Evolutionary conservation across 495 filamentous ascomycete genomes (phyloP).

Genomic region (Lepraria neglecta): DNA sequence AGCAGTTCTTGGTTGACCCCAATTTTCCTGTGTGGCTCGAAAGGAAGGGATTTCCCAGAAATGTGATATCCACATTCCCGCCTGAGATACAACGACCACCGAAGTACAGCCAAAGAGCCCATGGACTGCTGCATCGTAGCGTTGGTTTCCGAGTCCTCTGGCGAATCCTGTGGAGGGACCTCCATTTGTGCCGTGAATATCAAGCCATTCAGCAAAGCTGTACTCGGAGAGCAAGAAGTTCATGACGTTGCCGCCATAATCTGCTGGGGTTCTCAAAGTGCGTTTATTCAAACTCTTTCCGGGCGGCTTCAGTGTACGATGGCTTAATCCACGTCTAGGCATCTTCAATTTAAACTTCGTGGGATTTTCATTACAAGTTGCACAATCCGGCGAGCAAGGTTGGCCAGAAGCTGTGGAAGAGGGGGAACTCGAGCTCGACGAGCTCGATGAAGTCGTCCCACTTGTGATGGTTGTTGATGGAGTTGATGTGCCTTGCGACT

Average conservation of each 20-base stretch:
- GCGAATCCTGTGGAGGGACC: neutral
- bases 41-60: neutral
- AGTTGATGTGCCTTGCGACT: neutral
- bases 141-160: neutral
- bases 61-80: neutral
- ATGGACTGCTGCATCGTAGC: neutral
- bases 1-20: neutral
- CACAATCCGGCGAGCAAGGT: neutral
- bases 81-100: neutral
- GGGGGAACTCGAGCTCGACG: neutral
- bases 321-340: neutral
- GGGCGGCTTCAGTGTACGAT: neutral
- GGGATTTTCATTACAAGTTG: neutral
- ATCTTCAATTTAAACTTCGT: neutral
- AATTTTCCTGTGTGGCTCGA: neutral
- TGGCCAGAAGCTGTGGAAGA: conserved; percentile 4
- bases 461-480: too few species aligned
- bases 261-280: neutral
- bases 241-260: neutral
- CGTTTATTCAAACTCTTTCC: neutral
- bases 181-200: neutral
- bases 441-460: neutral
- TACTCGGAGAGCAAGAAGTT: neutral
- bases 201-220: neutral
- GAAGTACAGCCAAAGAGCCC: neutral